A percentile compares a stretch with the other conserved stretches of the same genome.
These are phyloP conservation scores for Mycena vulgaris DNA, from an alignment of 768 basidiomycete genomes.

Conservation along the genomic window DNA sequence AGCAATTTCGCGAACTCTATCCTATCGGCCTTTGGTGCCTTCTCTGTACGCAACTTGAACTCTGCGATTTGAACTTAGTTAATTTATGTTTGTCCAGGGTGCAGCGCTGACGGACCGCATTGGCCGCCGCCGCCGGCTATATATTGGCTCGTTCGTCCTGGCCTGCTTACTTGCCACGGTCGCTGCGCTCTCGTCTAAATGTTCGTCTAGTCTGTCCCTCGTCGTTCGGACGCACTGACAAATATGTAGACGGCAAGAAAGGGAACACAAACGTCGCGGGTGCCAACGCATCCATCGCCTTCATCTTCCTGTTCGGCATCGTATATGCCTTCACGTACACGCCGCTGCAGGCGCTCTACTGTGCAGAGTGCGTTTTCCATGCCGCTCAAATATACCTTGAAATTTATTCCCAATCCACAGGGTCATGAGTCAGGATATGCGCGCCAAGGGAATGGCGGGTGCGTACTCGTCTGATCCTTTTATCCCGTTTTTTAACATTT, in stretches of 20 bases:
- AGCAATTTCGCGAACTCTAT: constrained; percentile 48
- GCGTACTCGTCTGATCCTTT: neutral
- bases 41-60: constrained; percentile 28
- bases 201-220: constrained; percentile 23
- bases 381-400: neutral
- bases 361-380: constrained; percentile 41
- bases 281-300: constrained; percentile 46
- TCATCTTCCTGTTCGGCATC: constrained; percentile 46
- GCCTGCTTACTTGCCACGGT: constrained; percentile 42
- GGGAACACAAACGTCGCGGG: constrained; percentile 42
- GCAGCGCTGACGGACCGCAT: constrained; percentile 42
- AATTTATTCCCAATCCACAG: constrained; percentile 5
- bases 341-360: constrained; percentile 46
- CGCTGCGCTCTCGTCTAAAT: constrained; percentile 43
- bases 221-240: neutral
- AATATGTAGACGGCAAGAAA: constrained; percentile 33
- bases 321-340: constrained; percentile 46
- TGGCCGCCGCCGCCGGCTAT: constrained; percentile 43
- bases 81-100: constrained; percentile 24
- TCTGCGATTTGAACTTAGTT: neutral
- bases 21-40: constrained; percentile 45
- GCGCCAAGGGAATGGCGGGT: constrained; percentile 46
- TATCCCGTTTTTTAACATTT: neutral
- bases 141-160: constrained; percentile 40
- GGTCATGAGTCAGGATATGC: constrained; percentile 47